Conservation (phyloP, 2,329 filamentous ascomycete species). For the Aspergillus neoniger region DNA sequence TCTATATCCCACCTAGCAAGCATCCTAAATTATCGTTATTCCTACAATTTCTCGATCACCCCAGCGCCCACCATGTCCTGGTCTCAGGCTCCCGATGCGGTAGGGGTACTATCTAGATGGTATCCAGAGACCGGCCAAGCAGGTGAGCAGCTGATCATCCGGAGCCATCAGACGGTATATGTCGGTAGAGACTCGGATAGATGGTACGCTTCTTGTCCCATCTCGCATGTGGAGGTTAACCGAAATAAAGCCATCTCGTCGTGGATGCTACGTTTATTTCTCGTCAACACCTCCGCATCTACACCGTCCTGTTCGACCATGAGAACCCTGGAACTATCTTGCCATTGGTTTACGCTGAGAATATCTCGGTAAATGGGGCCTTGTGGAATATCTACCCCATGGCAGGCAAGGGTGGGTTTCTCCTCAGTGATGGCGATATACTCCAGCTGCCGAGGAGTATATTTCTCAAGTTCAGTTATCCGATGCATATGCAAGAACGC, state of each 20-base stretch:
- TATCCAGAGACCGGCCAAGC: constrained; percentile 18
- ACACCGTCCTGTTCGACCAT: constrained; percentile 45
- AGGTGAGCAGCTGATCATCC: constrained; percentile 25
- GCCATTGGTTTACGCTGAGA: constrained; percentile 47
- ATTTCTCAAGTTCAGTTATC: constrained; percentile 25
- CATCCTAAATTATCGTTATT: neutral
- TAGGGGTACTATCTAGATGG: constrained; percentile 29
- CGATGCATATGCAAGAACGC: constrained; percentile 1
- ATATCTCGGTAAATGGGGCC: constrained; percentile 46
- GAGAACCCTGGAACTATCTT: constrained; percentile 39
- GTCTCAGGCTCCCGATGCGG: constrained; percentile 1
- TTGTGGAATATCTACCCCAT: constrained; percentile 43
- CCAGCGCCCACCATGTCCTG: neutral
- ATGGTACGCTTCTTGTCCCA: constrained; percentile 26
- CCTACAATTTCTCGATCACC: neutral
- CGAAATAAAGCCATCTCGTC: constrained; percentile 33
- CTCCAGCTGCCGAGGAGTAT: constrained; percentile 30
- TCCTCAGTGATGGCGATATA: constrained; percentile 44
- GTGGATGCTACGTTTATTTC: constrained; percentile 41
- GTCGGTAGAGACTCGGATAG: constrained; percentile 37
- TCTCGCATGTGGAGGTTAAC: constrained; percentile 12
- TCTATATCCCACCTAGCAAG: neutral
- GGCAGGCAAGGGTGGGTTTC: constrained; percentile 35
- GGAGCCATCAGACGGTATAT: constrained; percentile 35
- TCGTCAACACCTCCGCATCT: constrained; percentile 46